Base-by-base conservation (phyloP, 2,329 filamentous ascomycete species). In the Cercospora zeae-maydis region DNA sequence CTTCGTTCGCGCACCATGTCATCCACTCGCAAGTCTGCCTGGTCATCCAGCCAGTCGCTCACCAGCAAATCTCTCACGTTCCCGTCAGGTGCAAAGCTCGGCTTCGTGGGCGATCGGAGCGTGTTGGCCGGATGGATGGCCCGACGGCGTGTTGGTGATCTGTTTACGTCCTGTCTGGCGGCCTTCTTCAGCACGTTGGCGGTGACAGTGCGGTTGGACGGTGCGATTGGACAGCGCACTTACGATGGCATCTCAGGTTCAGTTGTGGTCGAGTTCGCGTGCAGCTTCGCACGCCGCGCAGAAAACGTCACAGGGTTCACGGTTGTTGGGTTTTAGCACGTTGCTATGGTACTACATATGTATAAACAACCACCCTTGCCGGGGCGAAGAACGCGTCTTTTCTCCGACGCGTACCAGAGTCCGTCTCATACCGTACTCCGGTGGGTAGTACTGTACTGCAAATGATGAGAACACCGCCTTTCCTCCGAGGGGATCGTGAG, bases 1-100 rank as follows among this genome's bases (percentile, higher is more conserved):
- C 63, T 63, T 1, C 70, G 58, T 58, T 71, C 70, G 30, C 61
- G 66, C 11, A 72, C 70, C 70, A 72, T 72, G 16, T 57, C 63
- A 51, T 16, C 34, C 27, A 33, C n/a, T 31, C 36, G 9, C 21
- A 42, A 16, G 33, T 42, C 4, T 27, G 19, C 36, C 53, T 52
- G 47, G 11, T 54, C 21, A 30, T 62, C 63, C 13, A 62, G 21
- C 63, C 59, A 58, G 51, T 58, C 51, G 33, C 31, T 53, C 24
- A n/a, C n/a, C 39, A 56, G 14, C 34, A 30, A 31, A 39, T 33
- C 49, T 27, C 21, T 59, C 51, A 57, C 16, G 30, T 56, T 16
- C 27, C 27, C 11, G 42, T 47, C 30, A n/a, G 13, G 16, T 19
- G 39, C 42, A 59, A 69, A 67, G 11, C 49, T 42, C 21, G 67